Evolutionary conservation across 768 basidiomycete species (phyloP).

Genomic region (Mycena olivaceomarginata): DNA sequence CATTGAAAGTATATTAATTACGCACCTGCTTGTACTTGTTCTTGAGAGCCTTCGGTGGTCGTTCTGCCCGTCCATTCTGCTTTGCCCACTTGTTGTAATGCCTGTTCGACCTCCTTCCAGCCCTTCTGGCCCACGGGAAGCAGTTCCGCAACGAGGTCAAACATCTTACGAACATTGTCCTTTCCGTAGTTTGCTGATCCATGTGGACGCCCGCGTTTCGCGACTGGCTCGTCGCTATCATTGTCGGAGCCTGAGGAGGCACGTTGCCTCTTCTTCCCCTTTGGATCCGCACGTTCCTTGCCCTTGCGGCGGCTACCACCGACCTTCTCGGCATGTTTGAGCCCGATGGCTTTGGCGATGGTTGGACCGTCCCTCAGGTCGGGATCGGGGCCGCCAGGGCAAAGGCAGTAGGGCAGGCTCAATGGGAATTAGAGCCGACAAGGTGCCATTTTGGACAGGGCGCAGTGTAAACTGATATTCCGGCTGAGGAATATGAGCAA

Average conservation of each 20-base stretch:
- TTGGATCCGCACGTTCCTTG: conserved; percentile 4
- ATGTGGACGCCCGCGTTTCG: conserved; percentile 4
- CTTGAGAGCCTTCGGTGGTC: neutral
- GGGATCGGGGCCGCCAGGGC: neutral
- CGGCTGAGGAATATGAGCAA: neutral
- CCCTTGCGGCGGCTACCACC: neutral
- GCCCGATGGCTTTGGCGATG: conserved; percentile 5
- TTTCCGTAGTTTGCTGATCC: conserved; percentile 9
- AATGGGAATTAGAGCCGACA: conserved; percentile 2
- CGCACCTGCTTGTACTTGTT: conserved; percentile 9
- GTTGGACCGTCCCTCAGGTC: conserved; percentile 2
- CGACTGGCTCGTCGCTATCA: conserved; percentile 5
- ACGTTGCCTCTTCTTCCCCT: conserved; percentile 19
- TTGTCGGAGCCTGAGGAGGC: conserved; percentile 12
- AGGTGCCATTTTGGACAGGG: neutral
- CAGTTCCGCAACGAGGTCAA: neutral
- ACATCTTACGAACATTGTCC: conserved; percentile 11
- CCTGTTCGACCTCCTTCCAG: neutral
- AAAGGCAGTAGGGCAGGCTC: conserved; percentile 8
- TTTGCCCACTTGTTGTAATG: neutral
- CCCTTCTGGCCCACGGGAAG: conserved; percentile 5
- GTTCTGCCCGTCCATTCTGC: neutral
- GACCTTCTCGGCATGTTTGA: neutral
- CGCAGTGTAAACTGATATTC: neutral
- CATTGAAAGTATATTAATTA: neutral